Base-by-base conservation (phyloP, 2,329 filamentous ascomycete species). In the Aspergillus pseudotamarii region DNA sequence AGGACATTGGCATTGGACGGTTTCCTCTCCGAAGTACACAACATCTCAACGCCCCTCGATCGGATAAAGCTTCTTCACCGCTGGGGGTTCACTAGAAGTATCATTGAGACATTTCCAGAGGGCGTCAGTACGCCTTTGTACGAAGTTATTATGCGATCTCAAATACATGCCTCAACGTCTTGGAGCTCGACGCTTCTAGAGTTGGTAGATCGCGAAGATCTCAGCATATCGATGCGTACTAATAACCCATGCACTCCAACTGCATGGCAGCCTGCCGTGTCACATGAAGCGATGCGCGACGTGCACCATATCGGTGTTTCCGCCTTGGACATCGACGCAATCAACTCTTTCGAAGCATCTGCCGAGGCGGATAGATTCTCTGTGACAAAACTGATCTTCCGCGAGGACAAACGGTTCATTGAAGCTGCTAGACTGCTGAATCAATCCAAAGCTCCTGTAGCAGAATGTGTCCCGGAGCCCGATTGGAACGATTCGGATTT, bases 391-490 rank as follows among this genome's bases (percentile, higher is more conserved):
- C 83, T 95, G 10, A 89, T 99, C 32, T 99, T 98, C 84, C 90
- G 89, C 64, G 93, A 98, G 68, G 95, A 99, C 72, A 88, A 93
- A 64, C 89, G 95, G 41, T 89, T 96, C 60, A 89, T 93, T 65
- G 95, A 99, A 79, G 95, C 93, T 0, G 89, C 90, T 60, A 88
- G 86, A 59, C 83, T 99, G 60, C 83, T 99, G n/a, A 94, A 95
- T 61, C 95, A 95, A 32, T 88, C 91, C 58, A 92, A 91, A 72
- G 85, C 92, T 16, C 89, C 94, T 48, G 82, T 92, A 12, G 88
- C 94, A n/a, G 90, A 91, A 58, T 90, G 94, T 65, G 84, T 89
- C 45, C 87, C 89, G 2, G 85, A 93, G 66, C 88, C 91, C 1
- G 87, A 88, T 46, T 95, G 92, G 91, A 87, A 89, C 26, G 95